A percentile compares a stretch with the other conserved stretches of the same genome.
Conservation (phyloP, 225 moss, liverwort and hornwort genomes). For the Asterella californica region DNA sequence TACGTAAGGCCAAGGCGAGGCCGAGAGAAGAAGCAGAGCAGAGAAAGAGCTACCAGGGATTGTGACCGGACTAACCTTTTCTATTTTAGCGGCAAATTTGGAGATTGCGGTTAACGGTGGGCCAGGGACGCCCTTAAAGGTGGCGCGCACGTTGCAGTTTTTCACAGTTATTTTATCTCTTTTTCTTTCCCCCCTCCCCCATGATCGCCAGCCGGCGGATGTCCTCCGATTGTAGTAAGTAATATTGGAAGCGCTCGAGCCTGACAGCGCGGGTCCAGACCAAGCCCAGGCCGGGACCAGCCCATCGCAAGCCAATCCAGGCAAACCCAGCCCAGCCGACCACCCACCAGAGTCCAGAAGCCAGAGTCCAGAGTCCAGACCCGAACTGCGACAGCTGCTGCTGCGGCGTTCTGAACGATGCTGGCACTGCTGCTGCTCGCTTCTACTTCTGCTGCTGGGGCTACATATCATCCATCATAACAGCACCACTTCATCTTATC, state of each 20-base stretch:
- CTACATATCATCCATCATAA: slow-evolving; percentile 13
- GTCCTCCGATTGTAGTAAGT: not conserved
- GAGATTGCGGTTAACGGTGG: not conserved
- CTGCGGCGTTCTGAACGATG: not conserved
- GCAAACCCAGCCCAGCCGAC: not conserved
- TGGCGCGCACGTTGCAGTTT: not conserved
- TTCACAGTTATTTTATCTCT: not conserved
- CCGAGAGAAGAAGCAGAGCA: not conserved
- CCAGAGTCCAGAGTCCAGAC: too few relatives aligned
- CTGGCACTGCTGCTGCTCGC: slow-evolving; percentile 1
- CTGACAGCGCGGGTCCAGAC: slow-evolving; percentile 18
- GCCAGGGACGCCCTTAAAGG: not conserved
- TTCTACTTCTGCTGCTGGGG: slow-evolving; percentile 1
- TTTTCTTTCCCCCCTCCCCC: not conserved
- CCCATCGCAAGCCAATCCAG: not conserved
- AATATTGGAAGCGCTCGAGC: not conserved
- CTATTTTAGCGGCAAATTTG: slow-evolving; percentile 19
- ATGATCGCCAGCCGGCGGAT: slow-evolving; percentile 6
- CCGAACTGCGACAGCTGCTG: not conserved
- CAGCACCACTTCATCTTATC: slow-evolving; percentile 10
- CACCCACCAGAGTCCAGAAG: slow-evolving; percentile 2
- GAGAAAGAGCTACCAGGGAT: not conserved
- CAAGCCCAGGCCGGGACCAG: not conserved
- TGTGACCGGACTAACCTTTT: not conserved
- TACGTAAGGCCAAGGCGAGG: not conserved